Percentiles rank a stretch among this genome's conserved stretches.
Conservation (phyloP, 805 yeast species). For the Candida verbasci region DNA sequence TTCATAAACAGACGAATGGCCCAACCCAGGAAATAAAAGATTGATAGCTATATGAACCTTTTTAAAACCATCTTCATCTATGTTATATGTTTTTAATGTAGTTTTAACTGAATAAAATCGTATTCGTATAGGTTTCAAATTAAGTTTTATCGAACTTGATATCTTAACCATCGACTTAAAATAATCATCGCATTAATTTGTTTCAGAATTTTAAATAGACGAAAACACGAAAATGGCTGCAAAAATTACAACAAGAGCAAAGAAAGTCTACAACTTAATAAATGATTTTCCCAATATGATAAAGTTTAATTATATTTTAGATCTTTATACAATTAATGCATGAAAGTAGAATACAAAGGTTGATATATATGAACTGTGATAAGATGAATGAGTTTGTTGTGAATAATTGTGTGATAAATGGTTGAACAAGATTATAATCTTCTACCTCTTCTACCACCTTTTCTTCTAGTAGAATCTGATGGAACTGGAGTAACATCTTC, state of each 20-base stretch:
- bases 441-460: constrained; percentile 99
- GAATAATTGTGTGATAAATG: not conserved
- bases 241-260: too few relatives aligned
- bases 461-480: constrained; percentile 99
- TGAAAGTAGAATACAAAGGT: constrained; percentile 7
- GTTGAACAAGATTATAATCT: constrained; percentile 60
- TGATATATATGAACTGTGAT: too few relatives aligned
- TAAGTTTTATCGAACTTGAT: not conserved
- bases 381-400: not conserved
- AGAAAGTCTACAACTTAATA: too few relatives aligned
- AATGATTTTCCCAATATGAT: constrained; percentile 3
- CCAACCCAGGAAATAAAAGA: constrained; percentile 5
- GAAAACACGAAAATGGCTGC: too few relatives aligned
- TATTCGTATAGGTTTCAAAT: not conserved
- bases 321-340: constrained; percentile 7
- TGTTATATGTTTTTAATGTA: not conserved
- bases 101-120: not conserved
- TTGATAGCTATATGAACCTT: constrained; percentile 2
- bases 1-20: not conserved
- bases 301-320: constrained; percentile 2
- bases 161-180: not conserved
- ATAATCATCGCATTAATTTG: too few relatives aligned
- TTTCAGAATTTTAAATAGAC: too few relatives aligned
- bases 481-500: constrained; percentile 99
- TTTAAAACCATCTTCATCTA: not conserved